Percentiles rank a stretch among this genome's conserved stretches.
Conservation (phyloP, 805 yeast species). For the Candida chilensis region DNA sequence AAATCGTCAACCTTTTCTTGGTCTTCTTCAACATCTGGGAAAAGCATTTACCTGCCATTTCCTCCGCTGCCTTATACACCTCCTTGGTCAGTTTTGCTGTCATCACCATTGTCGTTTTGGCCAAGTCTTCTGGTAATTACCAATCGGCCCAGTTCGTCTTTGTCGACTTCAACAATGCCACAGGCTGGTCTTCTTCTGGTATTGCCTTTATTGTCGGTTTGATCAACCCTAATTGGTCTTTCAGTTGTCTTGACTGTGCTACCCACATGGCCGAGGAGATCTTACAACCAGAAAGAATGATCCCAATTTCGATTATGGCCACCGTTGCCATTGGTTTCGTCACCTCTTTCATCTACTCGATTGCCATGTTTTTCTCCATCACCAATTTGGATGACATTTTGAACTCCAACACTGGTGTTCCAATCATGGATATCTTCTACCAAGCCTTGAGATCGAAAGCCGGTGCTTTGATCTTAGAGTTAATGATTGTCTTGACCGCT, state of each 20-base stretch:
- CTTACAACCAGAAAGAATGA: conserved; percentile 44
- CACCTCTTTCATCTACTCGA: conserved; percentile 45
- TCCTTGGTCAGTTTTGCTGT: conserved; percentile 43
- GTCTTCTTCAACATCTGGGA: conserved; percentile 43
- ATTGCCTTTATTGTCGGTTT: conserved; percentile 65
- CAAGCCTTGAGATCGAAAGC: conserved; percentile 45
- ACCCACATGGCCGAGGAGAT: conserved; percentile 68
- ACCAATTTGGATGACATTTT: conserved; percentile 39
- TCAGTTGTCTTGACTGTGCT: conserved; percentile 61
- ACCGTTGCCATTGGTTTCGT: conserved; percentile 58
- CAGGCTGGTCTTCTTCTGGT: conserved; percentile 53
- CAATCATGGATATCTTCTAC: conserved; percentile 53
- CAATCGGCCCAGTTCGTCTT: conserved; percentile 46
- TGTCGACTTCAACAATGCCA: conserved; percentile 38
- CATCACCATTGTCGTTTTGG: conserved; percentile 44
- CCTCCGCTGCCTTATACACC: conserved; percentile 38
- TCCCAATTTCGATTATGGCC: conserved; percentile 53
- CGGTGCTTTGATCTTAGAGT: conserved; percentile 45
- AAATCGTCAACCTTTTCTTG: conserved; percentile 30
- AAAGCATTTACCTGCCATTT: conserved; percentile 38
- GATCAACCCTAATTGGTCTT: conserved; percentile 63
- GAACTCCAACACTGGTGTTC: conserved; percentile 46
- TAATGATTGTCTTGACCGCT: conserved; percentile 42
- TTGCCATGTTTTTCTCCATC: conserved; percentile 53
- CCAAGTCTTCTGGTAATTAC: conserved; percentile 42